Base-by-base conservation (phyloP, 1,284 basidiomycete genomes). In the Stereum hirsutum region DNA sequence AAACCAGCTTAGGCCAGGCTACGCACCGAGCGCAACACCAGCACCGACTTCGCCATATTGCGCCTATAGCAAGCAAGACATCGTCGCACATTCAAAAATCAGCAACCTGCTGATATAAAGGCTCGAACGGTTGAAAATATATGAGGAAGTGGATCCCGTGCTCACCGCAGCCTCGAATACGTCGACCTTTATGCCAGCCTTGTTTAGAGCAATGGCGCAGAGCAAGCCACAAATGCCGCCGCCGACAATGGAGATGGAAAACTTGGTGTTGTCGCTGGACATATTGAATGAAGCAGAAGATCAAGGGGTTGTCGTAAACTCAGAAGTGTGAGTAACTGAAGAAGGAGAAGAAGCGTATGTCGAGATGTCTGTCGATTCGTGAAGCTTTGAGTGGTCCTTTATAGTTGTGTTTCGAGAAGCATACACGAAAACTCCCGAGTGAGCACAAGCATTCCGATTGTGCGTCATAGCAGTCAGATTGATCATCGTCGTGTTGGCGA, bases 41-140 rank as follows among this genome's bases (percentile, higher is more conserved):
- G 75, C 73, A 5, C 74, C 74, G 31, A 77, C 64, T 52, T 75
- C 70, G 19, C 62, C 64, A 47, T 74, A 74, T 39, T 63, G 59
- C 5, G 65, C 47, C 69, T 72, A 25, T 21, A 12, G 26, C 11
- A 6, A 34, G n/a, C 12, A 17, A 6, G 31, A 27, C 21, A 35
- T 24, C 25, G n/a, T 14, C 24, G n/a, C n/a, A n/a, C n/a, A n/a
- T n/a, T n/a, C n/a, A n/a, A n/a, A n/a, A n/a, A 20, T 5, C 21
- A 17, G 28, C n/a, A 8, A 8, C 28, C 28, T n/a, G n/a, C n/a
- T 30, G 34, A 42, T 15, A n/a, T 33, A 46, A 30, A n/a, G 28
- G 10, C 8, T 4, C 14, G 31, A 4, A 10, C 19, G 8, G 14
- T 10, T 15, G 24, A 26, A 26, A 25, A 10, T 12, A 17, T 21